These are phyloP conservation scores for Phaffomyces antillensis DNA, from an alignment of 805 yeast species.

Conservation along the genomic window DNA sequence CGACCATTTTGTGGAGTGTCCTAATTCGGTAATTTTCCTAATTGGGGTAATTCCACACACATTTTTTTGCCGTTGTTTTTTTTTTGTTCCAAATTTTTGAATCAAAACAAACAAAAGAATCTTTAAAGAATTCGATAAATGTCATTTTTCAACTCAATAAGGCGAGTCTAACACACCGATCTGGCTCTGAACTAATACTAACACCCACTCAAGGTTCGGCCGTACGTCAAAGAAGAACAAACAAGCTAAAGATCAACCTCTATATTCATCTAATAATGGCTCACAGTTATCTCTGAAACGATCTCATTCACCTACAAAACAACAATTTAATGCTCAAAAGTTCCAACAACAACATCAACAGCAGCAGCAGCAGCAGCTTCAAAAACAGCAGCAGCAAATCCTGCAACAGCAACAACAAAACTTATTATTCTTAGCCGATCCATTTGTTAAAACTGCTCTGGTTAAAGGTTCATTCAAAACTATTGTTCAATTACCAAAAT, in stretches of 20 bases:
- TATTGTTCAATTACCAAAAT: conserved; percentile 89
- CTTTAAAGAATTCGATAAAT: conserved; percentile 10
- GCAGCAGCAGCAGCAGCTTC: conserved; percentile 14
- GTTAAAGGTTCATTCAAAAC: conserved; percentile 97
- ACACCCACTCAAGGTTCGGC: conserved; percentile 38
- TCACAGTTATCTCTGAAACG: conserved; percentile 42
- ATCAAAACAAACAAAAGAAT: not conserved
- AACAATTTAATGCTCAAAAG: conserved; percentile 19
- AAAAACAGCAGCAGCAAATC: conserved; percentile 5
- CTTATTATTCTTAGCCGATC: conserved; percentile 72
- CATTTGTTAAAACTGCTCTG: conserved; percentile 86
- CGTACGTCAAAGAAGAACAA: conserved; percentile 44
- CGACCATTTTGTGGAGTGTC: not conserved
- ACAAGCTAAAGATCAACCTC: conserved; percentile 25
- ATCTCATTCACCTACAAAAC: conserved; percentile 33
- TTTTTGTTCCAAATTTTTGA: not conserved
- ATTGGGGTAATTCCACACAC: not conserved
- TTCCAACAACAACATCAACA: conserved; percentile 16
- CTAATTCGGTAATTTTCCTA: not conserved
- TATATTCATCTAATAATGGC: conserved; percentile 35
- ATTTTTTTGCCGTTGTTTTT: not conserved
- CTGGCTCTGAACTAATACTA: not conserved
- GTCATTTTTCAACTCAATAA: conserved; percentile 34
- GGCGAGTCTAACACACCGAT: conserved; percentile 7
- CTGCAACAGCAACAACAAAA: conserved; percentile 15